A percentile compares a stretch with the other conserved stretches of the same genome.
These are phyloP conservation scores for Talaromyces proteolyticus DNA, from an alignment of 495 filamentous ascomycete genomes.

Conservation along the genomic window DNA sequence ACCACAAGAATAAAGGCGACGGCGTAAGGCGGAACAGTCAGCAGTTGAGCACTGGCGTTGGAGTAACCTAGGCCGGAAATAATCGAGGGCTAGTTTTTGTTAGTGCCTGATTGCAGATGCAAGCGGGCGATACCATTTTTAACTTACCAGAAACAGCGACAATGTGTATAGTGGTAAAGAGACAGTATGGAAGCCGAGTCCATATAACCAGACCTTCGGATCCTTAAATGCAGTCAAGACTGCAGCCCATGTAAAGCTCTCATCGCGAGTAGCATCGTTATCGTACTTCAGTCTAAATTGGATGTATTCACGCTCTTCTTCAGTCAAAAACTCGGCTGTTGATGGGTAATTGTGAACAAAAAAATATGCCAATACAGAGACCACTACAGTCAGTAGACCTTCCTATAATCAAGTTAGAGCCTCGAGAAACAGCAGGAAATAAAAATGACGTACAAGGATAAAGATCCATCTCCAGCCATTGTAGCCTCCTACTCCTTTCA, in stretches of 20 bases:
- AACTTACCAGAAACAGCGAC: slow-evolving; percentile 63
- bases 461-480: slow-evolving; percentile 84
- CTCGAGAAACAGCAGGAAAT: neutral
- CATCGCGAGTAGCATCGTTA: slow-evolving; percentile 54
- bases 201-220: slow-evolving; percentile 70
- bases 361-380: slow-evolving; percentile 56
- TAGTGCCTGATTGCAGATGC: neutral
- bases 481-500: slow-evolving; percentile 57
- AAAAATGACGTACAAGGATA: slow-evolving; percentile 49
- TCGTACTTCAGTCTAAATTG: slow-evolving; percentile 54
- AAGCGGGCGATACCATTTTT: neutral
- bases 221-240: slow-evolving; percentile 61
- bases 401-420: slow-evolving; percentile 33
- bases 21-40: slow-evolving; percentile 66
- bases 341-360: slow-evolving; percentile 71
- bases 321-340: slow-evolving; percentile 60
- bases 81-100: slow-evolving; percentile 52
- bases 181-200: slow-evolving; percentile 67
- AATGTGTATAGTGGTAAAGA: slow-evolving; percentile 73
- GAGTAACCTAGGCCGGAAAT: slow-evolving; percentile 64
- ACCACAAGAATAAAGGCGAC: slow-evolving; percentile 56
- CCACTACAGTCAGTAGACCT: slow-evolving; percentile 60
- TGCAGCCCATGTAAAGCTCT: slow-evolving; percentile 60
- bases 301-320: slow-evolving; percentile 56
- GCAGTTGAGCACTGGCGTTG: slow-evolving; percentile 60